phyloP scores from a whole-genome alignment of 306 rosid genomes.

The Vicia faba region DNA sequence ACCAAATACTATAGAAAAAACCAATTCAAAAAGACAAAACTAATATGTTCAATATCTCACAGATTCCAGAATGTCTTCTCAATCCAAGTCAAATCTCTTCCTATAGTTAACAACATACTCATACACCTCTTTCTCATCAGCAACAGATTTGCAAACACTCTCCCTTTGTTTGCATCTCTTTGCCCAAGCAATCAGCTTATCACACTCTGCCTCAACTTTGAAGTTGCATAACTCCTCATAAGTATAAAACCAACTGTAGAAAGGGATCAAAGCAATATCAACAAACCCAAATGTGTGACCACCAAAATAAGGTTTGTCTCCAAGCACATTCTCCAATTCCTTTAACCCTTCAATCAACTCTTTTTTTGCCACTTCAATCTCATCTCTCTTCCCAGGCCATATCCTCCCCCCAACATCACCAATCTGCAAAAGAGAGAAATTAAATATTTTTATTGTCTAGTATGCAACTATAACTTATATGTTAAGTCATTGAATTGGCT shows the following conservation, averaged over 20 bases:
- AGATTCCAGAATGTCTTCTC: background rate
- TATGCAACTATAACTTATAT: too few species aligned
- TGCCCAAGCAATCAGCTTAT: background rate
- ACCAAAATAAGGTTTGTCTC: slow-evolving; percentile 2
- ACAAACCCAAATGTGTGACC: slow-evolving; percentile 2
- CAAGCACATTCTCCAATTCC: background rate
- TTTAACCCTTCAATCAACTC: background rate
- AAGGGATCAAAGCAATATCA: slow-evolving; percentile 3
- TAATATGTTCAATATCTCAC: too few species aligned
- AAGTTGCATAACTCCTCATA: background rate
- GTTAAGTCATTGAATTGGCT: background rate
- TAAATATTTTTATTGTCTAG: too few species aligned
- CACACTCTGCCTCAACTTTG: slow-evolving; percentile 7
- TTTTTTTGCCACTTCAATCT: background rate
- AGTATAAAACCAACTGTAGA: background rate
- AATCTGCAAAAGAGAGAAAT: background rate
- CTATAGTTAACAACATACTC: background rate
- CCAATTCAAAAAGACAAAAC: too few species aligned
- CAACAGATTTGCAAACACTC: background rate
- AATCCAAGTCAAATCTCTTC: background rate
- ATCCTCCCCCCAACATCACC: slow-evolving; percentile 5
- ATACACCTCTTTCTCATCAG: background rate
- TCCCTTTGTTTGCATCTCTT: background rate
- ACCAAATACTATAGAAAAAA: too few species aligned
- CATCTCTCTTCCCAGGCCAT: slow-evolving; percentile 1